Percentiles rank a stretch among this genome's conserved stretches.
Conservation (phyloP, 345 rosid genomes). For the Acer campestre region DNA sequence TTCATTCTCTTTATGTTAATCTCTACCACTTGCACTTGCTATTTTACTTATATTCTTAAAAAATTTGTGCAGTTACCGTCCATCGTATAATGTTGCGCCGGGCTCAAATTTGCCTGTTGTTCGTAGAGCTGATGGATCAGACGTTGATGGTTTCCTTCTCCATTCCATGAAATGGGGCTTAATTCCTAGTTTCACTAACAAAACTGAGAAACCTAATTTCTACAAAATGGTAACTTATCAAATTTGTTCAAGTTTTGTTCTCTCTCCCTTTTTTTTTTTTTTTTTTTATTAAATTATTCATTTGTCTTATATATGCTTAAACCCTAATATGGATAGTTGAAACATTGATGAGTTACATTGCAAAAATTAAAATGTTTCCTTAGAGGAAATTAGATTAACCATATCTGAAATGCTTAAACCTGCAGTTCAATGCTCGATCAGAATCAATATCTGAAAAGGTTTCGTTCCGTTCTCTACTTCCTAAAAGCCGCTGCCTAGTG, state of each 20-base stretch:
- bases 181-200: constrained; percentile 77
- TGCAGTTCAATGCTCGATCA: constrained; percentile 93
- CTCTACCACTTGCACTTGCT: background rate
- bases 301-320: background rate
- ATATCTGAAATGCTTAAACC: too few relatives aligned
- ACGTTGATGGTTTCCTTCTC: constrained; percentile 45
- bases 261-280: too few relatives aligned
- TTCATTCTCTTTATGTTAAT: background rate
- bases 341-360: background rate
- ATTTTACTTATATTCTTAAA: background rate
- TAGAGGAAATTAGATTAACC: background rate
- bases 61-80: constrained; percentile 58
- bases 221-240: constrained; percentile 64
- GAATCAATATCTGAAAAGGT: constrained; percentile 81
- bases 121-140: constrained; percentile 51
- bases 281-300: constrained; percentile 1
- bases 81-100: constrained; percentile 74
- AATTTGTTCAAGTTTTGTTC: background rate
- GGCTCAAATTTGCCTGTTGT: constrained; percentile 72
- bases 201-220: constrained; percentile 79
- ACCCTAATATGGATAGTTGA: background rate
- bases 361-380: background rate
- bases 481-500: constrained; percentile 76
- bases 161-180: constrained; percentile 96
- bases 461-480: constrained; percentile 87